Evolutionary conservation across 495 filamentous ascomycete genomes (phyloP).

Genomic region (Massariosphaeria phaeospora): DNA sequence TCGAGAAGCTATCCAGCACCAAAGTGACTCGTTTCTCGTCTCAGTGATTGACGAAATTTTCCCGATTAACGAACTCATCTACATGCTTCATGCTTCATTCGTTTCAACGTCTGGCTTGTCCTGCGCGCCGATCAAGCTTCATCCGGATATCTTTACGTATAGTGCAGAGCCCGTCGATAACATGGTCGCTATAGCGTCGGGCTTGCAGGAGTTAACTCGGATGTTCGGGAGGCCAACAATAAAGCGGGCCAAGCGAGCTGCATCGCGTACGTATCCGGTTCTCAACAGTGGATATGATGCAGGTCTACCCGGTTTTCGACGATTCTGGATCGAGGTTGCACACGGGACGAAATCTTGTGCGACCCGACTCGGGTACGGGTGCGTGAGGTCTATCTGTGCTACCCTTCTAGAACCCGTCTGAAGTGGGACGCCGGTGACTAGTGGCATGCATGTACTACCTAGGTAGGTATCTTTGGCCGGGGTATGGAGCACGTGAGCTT

Average conservation of each 20-base stretch:
- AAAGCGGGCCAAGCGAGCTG: too few relatives aligned
- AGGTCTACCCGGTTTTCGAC: neutral
- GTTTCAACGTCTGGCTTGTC: slow-evolving; percentile 12
- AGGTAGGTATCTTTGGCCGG: too few relatives aligned
- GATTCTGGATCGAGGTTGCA: too few relatives aligned
- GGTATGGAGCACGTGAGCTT: too few relatives aligned
- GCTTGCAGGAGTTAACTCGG: slow-evolving; percentile 16
- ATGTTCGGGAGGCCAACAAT: slow-evolving; percentile 2
- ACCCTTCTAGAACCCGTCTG: too few relatives aligned
- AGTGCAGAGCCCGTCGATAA: slow-evolving; percentile 12
- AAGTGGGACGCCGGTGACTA: too few relatives aligned
- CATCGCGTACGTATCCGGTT: too few relatives aligned
- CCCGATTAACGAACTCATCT: slow-evolving; percentile 14
- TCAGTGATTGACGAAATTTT: slow-evolving; percentile 23
- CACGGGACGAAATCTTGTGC: neutral
- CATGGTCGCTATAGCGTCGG: neutral
- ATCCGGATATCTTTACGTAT: neutral
- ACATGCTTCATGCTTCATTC: slow-evolving; percentile 16
- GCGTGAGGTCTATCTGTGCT: too few relatives aligned
- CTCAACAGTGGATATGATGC: too few relatives aligned
- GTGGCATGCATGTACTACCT: too few relatives aligned
- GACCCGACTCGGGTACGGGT: too few relatives aligned
- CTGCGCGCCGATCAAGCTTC: slow-evolving; percentile 22
- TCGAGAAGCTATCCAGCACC: slow-evolving; percentile 14
- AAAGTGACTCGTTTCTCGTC: neutral